A percentile compares a stretch with the other conserved stretches of the same genome.
Conservation (phyloP, 179 eudicot genomes). For the Nepenthes alata region DNA sequence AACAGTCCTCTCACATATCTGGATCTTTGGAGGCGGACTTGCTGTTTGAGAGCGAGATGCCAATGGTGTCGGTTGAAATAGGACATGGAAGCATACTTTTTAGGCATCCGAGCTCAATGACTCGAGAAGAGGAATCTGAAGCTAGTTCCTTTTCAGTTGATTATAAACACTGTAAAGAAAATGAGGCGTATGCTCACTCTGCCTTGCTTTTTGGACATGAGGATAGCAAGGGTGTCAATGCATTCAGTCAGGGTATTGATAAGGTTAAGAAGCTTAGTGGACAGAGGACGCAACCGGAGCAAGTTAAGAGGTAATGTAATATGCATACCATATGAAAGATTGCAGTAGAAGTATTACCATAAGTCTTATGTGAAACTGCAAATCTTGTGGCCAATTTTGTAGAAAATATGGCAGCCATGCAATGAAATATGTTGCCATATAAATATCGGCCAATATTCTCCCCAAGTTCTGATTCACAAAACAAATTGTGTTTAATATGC, state of each 20-base stretch:
- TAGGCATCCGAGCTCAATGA: constrained; percentile 68
- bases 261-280: constrained; percentile 33
- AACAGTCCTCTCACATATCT: constrained; percentile 64
- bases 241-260: constrained; percentile 17
- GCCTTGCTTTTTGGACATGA: constrained; percentile 27
- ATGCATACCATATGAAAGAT: neutral
- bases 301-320: constrained; percentile 33
- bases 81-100: constrained; percentile 98
- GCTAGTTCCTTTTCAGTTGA: constrained; percentile 92
- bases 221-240: constrained; percentile 30
- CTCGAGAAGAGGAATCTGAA: constrained; percentile 92
- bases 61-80: constrained; percentile 97
- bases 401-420: neutral
- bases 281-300: constrained; percentile 35
- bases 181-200: constrained; percentile 41
- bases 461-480: too few species aligned
- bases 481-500: too few species aligned
- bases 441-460: too few species aligned
- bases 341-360: neutral
- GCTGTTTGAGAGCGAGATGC: constrained; percentile 74
- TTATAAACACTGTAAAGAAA: constrained; percentile 28
- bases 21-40: constrained; percentile 84
- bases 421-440: too few species aligned
- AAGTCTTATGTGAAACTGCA: neutral
- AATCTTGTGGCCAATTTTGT: neutral